phyloP scores from a whole-genome alignment of 2,329 filamentous ascomycete species.

The Exophiala oligosperma region DNA sequence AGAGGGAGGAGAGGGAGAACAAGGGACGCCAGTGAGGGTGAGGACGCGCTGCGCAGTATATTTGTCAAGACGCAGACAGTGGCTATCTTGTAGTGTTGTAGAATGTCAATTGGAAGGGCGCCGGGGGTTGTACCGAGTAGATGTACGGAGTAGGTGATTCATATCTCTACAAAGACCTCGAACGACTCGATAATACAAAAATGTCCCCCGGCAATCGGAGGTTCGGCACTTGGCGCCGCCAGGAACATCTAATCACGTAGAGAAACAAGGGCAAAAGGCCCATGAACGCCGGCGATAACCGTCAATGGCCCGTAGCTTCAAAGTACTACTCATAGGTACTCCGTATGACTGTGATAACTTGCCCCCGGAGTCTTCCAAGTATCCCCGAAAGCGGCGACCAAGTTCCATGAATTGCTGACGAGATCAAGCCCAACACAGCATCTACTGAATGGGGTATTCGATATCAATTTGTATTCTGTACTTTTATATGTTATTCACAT shows the following conservation, averaged over 20 bases:
- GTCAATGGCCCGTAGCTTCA: neutral
- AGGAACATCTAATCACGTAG: too few relatives aligned
- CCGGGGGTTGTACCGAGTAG: too few relatives aligned
- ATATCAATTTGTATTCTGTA: neutral
- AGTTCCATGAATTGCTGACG: too few relatives aligned
- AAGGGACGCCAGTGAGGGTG: neutral
- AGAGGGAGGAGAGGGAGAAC: neutral
- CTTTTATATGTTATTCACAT: neutral
- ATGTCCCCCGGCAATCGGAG: conserved; percentile 7
- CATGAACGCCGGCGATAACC: neutral
- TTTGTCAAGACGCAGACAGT: neutral
- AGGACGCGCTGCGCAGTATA: neutral
- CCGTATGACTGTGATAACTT: neutral
- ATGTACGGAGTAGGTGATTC: neutral
- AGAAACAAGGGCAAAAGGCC: too few relatives aligned
- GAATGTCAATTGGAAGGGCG: neutral
- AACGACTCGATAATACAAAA: neutral
- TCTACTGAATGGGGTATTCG: neutral
- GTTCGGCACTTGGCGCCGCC: conserved; percentile 6
- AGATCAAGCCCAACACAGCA: too few relatives aligned
- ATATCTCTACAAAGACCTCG: neutral
- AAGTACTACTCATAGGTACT: neutral
- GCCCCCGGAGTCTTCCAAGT: neutral
- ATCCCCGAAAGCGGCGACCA: neutral
- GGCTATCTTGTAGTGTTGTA: neutral